Percentiles rank a stretch among this genome's conserved stretches.
These are phyloP conservation scores for Fusarium guadeloupense DNA, from an alignment of 2,329 filamentous ascomycete species.

Conservation along the genomic window DNA sequence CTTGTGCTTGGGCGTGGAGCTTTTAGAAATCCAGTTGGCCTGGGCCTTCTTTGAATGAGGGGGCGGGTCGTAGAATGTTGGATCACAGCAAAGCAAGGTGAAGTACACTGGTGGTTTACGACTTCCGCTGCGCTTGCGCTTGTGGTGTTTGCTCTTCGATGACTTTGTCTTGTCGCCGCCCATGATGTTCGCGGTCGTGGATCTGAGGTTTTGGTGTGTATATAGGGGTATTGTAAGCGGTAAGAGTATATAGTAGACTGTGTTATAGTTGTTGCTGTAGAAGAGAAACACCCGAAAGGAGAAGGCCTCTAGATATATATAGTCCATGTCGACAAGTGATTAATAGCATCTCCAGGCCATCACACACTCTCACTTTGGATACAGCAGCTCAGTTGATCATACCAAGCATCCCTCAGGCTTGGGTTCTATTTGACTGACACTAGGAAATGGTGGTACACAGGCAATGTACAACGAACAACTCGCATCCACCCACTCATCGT, in stretches of 20 bases:
- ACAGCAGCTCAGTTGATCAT: slow-evolving; percentile 19
- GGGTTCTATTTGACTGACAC: slow-evolving; percentile 39
- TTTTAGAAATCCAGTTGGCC: too few species aligned
- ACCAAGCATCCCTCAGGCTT: slow-evolving; percentile 32
- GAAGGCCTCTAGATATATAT: slow-evolving; percentile 2
- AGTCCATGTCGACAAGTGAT: slow-evolving; percentile 10
- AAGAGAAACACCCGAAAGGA: not conserved
- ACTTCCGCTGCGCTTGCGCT: not conserved
- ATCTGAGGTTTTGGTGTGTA: not conserved
- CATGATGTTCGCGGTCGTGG: not conserved
- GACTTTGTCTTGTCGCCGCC: not conserved
- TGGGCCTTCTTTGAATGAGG: not conserved
- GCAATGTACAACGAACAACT: slow-evolving; percentile 42
- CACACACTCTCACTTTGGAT: slow-evolving; percentile 13
- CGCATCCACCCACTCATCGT: slow-evolving; percentile 26
- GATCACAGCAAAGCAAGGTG: not conserved
- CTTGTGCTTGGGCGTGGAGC: not conserved
- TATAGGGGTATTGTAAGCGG: too few species aligned
- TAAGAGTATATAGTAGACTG: not conserved
- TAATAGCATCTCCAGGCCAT: not conserved
- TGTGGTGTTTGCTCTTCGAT: not conserved
- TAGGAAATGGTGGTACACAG: slow-evolving; percentile 45
- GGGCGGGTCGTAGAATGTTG: not conserved
- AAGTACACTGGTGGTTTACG: not conserved
- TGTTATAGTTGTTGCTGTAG: not conserved